Base-by-base conservation (phyloP, 805 yeast species). In the Zygosaccharomyces bailii region DNA sequence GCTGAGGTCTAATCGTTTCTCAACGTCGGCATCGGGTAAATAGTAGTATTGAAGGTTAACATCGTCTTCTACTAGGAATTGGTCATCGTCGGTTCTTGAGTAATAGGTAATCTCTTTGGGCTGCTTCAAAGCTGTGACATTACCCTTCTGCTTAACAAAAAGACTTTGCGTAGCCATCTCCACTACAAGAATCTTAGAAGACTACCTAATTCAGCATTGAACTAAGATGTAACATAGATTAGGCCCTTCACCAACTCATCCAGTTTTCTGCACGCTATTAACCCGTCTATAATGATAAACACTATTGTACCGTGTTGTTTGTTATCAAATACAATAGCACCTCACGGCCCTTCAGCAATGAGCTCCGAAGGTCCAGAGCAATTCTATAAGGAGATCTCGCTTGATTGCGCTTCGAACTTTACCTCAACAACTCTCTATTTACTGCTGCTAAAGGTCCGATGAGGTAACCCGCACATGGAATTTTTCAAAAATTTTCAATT, bases 51-150 rank as follows among this genome's bases (percentile, higher is more conserved):
- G 68, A 41, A 87, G 64, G 3, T 76, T 73, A 0, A 78, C 63
- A 42, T 78, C 78, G 52, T 80, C 82, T 7, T 77, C 65, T 4
- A 66, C 59, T 23, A 66, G 57, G 21, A 75, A 71, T 17, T 73
- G 77, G 17, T 80, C 81, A 4, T 80, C 76, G n/a, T 56, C 65
- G 20, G 76, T 78, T 45, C 88, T 69, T 1, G 91, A 79, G 60
- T 71, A 91, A 3, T 77, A 63, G n/a, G 77, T 71, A 2, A 91
- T 53, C 63, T 93, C 96, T 52, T 82, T 84, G 2, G 99, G 98
- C 62, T 88, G 95, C 56, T 83, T 82, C 42, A 90, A 71, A 1
- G 87, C 78, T 0, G 91, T 80, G 7, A 82, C 75, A 23, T 76
- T 71, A 0, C 87, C 76, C 45, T 85, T 68, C 8, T 77, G 68